Conservation (phyloP, 495 filamentous ascomycete genomes). For the Neurospora sp. region DNA sequence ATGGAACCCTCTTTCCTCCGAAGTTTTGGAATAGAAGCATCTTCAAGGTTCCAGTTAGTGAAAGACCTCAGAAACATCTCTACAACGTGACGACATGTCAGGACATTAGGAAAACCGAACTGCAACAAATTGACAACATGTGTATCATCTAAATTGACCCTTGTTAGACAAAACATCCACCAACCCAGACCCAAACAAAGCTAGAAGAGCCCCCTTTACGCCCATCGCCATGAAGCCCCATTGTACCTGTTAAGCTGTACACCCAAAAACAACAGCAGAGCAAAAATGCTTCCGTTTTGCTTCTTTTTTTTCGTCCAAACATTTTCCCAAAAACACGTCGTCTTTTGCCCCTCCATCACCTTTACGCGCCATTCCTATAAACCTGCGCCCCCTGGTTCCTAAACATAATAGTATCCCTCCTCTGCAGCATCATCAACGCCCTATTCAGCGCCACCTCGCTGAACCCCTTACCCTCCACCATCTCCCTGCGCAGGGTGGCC, state of each 20-base stretch:
- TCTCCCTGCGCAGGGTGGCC: conserved; percentile 75
- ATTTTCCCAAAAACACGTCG: background rate
- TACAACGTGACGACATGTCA: background rate
- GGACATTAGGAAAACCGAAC: background rate
- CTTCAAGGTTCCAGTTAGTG: background rate
- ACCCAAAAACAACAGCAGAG: background rate
- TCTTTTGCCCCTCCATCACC: background rate
- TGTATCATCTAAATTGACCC: background rate
- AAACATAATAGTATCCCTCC: conserved; percentile 85
- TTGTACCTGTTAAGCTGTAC: background rate
- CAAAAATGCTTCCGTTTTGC: background rate
- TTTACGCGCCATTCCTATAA: conserved; percentile 52
- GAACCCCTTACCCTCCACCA: conserved; percentile 81
- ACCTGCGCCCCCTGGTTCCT: conserved; percentile 83
- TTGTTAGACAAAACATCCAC: background rate
- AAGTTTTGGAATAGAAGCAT: background rate
- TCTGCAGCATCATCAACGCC: conserved; percentile 75
- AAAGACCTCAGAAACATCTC: background rate
- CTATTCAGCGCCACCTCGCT: conserved; percentile 75
- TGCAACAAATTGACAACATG: background rate
- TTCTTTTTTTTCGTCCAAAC: background rate
- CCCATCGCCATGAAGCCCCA: background rate
- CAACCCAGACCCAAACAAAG: background rate
- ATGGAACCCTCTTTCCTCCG: background rate
- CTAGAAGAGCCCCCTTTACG: background rate